These are phyloP conservation scores for Bacterosira constricta DNA, from an alignment of 108 stramenopile species.

Conservation along the genomic window DNA sequence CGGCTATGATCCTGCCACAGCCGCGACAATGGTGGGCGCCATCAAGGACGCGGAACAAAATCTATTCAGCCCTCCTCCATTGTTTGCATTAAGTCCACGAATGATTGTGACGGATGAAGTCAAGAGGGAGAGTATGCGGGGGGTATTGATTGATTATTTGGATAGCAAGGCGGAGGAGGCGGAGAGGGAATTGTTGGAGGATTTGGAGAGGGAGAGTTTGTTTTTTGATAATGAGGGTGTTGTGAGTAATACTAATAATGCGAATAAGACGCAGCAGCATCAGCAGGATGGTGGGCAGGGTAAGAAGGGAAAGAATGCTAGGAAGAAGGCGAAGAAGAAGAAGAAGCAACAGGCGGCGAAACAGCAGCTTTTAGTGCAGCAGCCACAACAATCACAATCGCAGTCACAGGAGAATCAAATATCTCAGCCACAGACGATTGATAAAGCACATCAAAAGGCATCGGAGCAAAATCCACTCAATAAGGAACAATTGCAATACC, in stretches of 20 bases:
- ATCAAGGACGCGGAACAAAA: not conserved
- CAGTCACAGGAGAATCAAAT: no score
- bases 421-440: not conserved
- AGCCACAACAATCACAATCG: no score
- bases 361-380: no score
- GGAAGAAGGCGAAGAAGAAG: slow-evolving; percentile 11
- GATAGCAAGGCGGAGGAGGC: slow-evolving; percentile 4
- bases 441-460: not conserved
- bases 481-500: slow-evolving; percentile 2
- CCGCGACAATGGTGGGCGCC: slow-evolving; percentile 10
- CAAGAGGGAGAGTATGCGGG: slow-evolving; percentile 2
- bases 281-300: no score
- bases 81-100: slow-evolving; percentile 18
- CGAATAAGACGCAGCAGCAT: no score
- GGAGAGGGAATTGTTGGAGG: slow-evolving; percentile 9
- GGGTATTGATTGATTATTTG: slow-evolving; percentile 1
- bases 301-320: not conserved
- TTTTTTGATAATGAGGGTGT: no score
- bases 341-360: not conserved
- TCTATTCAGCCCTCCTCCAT: not conserved
- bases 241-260: no score
- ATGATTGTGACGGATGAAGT: slow-evolving; percentile 7
- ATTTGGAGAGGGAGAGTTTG: slow-evolving; percentile 19
- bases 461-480: not conserved
- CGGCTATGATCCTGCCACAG: slow-evolving; percentile 11